phyloP scores from a whole-genome alignment of 257 asterid species.

The Ilex aquifolium region DNA sequence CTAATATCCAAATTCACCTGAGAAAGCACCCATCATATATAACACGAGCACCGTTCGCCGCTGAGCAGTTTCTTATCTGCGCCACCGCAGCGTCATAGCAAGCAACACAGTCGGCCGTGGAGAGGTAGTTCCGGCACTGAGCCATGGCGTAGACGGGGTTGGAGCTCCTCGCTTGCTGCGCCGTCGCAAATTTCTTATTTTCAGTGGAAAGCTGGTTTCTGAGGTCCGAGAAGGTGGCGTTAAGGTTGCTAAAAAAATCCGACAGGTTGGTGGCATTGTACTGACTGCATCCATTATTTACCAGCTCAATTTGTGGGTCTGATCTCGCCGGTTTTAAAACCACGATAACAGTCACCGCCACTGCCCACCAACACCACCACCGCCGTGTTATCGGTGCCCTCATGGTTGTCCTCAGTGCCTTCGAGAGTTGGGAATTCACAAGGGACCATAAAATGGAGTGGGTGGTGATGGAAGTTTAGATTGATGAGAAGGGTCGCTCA shows the following conservation, averaged over 20 bases:
- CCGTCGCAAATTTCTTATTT: constrained; percentile 51
- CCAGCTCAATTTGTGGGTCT: constrained; percentile 53
- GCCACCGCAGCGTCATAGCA: constrained; percentile 69
- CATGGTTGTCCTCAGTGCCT: too few species aligned
- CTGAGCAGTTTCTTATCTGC: constrained; percentile 61
- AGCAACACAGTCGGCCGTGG: constrained; percentile 51
- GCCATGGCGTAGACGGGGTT: constrained; percentile 72
- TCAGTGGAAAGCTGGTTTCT: constrained; percentile 42
- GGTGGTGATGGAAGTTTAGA: too few species aligned
- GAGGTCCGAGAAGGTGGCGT: constrained; percentile 55
- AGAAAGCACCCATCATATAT: constrained; percentile 84
- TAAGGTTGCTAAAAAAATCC: constrained; percentile 45
- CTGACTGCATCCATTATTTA: constrained; percentile 67
- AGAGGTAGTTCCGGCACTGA: constrained; percentile 71
- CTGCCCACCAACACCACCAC: constrained; percentile 9
- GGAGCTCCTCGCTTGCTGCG: constrained; percentile 48
- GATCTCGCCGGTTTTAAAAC: constrained; percentile 19
- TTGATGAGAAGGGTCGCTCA: too few species aligned
- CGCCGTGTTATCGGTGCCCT: neutral
- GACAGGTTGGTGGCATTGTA: constrained; percentile 42
- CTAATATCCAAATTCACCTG: constrained; percentile 34
- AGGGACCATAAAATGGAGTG: too few species aligned
- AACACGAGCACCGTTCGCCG: constrained; percentile 80
- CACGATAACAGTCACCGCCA: constrained; percentile 8
- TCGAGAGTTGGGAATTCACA: too few species aligned